A percentile compares a stretch with the other conserved stretches of the same genome.
Evolutionary conservation across 495 filamentous ascomycete species (phyloP).

Genomic region (Lindgomyces ingoldianus): DNA sequence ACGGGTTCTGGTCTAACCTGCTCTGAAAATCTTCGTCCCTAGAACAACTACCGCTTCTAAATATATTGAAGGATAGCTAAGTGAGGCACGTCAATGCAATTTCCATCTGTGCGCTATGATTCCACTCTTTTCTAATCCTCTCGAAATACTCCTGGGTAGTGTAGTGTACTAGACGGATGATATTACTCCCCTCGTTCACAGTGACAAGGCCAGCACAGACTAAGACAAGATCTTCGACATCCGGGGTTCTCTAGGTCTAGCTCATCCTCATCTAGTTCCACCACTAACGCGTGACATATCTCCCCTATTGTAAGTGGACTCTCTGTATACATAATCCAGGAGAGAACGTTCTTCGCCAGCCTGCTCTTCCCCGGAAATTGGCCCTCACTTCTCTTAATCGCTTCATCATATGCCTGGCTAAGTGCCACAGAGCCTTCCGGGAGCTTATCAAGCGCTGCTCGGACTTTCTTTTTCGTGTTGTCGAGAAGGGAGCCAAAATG

Average conservation of each 20-base stretch:
- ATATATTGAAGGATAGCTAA: slow-evolving; percentile 49
- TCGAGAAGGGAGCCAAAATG: slow-evolving; percentile 51
- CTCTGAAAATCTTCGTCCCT: slow-evolving; percentile 39
- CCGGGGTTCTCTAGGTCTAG: slow-evolving; percentile 47
- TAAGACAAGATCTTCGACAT: slow-evolving; percentile 48
- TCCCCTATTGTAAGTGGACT: slow-evolving; percentile 7
- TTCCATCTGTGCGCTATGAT: slow-evolving; percentile 42
- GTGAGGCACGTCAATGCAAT: slow-evolving; percentile 50
- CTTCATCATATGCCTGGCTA: slow-evolving; percentile 48
- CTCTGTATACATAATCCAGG: slow-evolving; percentile 8
- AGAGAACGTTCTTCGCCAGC: slow-evolving; percentile 4
- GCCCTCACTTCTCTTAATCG: slow-evolving; percentile 50
- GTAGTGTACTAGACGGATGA: slow-evolving; percentile 58
- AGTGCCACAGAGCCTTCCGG: slow-evolving; percentile 35
- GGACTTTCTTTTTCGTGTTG: slow-evolving; percentile 44
- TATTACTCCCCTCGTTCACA: slow-evolving; percentile 50
- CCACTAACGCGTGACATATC: slow-evolving; percentile 49
- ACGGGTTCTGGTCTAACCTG: slow-evolving; percentile 38
- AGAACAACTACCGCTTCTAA: slow-evolving; percentile 39
- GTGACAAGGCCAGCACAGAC: slow-evolving; percentile 57
- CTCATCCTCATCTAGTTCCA: slow-evolving; percentile 36
- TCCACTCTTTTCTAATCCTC: slow-evolving; percentile 42
- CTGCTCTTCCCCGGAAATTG: slow-evolving; percentile 36
- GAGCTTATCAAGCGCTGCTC: slow-evolving; percentile 43
- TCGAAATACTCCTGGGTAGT: slow-evolving; percentile 58